Conservation (phyloP, 768 basidiomycete genomes). For the Calvatia gigantea region DNA sequence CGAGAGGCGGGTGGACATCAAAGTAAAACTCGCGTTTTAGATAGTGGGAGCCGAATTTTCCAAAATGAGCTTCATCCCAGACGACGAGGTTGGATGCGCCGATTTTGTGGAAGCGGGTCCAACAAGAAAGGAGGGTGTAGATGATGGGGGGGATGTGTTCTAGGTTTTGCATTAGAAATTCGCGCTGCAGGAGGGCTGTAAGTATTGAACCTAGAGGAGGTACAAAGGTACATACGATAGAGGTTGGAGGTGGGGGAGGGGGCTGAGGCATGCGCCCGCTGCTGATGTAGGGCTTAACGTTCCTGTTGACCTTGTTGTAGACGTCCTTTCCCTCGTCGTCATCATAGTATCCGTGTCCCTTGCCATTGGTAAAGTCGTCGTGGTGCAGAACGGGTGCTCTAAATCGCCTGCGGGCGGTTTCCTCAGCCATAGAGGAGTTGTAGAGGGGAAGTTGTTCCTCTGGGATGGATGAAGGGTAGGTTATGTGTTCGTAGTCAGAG, state of each 20-base stretch:
- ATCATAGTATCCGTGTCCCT: constrained; percentile 19
- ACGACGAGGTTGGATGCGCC: constrained; percentile 83
- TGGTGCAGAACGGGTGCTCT: constrained; percentile 19
- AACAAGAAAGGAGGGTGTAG: constrained; percentile 92
- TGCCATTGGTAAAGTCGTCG: background rate
- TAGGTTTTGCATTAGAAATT: constrained; percentile 76
- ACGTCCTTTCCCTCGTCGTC: constrained; percentile 53
- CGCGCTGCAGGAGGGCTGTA: constrained; percentile 42
- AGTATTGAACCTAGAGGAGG: constrained; percentile 15
- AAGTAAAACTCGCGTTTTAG: constrained; percentile 99
- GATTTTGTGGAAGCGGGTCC: constrained; percentile 93
- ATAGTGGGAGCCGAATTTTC: constrained; percentile 98
- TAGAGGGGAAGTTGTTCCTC: constrained; percentile 15
- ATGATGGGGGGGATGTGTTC: constrained; percentile 75
- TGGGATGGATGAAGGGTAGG: constrained; percentile 41
- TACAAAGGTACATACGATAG: constrained; percentile 42
- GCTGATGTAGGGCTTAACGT: constrained; percentile 34
- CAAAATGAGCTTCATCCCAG: constrained; percentile 99
- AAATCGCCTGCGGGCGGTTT: constrained; percentile 59
- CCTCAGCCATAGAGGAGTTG: constrained; percentile 42
- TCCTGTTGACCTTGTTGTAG: constrained; percentile 43
- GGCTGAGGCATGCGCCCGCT: constrained; percentile 62
- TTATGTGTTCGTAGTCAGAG: constrained; percentile 70
- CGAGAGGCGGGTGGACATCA: constrained; percentile 97
- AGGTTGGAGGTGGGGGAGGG: constrained; percentile 63